Conservation (phyloP, 169 alveolate species). For the Plasmodium knowlesi region DNA sequence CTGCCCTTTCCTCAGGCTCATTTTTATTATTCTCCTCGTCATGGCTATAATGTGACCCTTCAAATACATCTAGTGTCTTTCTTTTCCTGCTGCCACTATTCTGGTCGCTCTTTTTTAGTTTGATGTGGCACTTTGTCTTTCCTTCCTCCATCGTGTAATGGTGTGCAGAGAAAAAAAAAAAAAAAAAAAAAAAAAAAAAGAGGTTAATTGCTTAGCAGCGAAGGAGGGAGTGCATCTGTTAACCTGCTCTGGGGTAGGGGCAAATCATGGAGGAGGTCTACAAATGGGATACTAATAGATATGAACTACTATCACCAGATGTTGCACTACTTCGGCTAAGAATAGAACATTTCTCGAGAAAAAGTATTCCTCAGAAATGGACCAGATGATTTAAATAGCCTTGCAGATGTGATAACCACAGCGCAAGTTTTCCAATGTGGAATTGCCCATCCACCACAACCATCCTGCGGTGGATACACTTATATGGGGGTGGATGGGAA, state of each 20-base stretch:
- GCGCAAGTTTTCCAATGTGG: neutral
- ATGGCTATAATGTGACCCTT: neutral
- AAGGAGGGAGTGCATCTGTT: neutral
- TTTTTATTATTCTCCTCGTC: neutral
- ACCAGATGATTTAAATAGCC: neutral
- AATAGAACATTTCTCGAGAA: neutral
- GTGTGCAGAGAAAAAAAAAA: neutral
- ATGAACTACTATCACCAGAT: neutral
- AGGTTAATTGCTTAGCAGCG: neutral
- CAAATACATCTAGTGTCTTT: slow-evolving; percentile 1
- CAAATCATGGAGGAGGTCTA: neutral
- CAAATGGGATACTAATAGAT: neutral
- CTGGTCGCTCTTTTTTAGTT: neutral
- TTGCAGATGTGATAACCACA: neutral
- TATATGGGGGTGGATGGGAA: no score
- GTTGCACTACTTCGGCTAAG: neutral
- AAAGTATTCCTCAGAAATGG: neutral
- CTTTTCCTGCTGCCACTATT: neutral
- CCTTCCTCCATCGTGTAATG: neutral
- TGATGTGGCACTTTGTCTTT: slow-evolving; percentile 14
- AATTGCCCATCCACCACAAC: neutral
- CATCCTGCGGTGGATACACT: neutral
- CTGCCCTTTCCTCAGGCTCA: neutral
- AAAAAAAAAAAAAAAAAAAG: no score
- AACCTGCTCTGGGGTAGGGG: neutral